These are phyloP conservation scores for Cyclocybe cylindracea DNA, from an alignment of 768 basidiomycete species.

Conservation along the genomic window DNA sequence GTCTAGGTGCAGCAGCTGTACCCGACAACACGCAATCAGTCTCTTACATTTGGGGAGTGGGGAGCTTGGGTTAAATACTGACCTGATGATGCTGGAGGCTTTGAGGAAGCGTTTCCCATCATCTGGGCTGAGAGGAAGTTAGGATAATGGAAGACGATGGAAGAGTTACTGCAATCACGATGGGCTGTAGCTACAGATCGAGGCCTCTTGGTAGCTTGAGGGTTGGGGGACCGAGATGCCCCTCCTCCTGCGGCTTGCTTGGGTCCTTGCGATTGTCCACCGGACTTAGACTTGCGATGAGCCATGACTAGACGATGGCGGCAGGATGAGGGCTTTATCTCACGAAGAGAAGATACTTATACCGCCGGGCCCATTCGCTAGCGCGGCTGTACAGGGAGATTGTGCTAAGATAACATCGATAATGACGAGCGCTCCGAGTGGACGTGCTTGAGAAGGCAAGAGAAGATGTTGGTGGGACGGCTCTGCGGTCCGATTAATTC, in stretches of 20 bases:
- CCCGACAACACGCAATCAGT: conserved; percentile 13
- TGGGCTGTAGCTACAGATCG: conserved; percentile 12
- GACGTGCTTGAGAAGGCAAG: too few relatives aligned
- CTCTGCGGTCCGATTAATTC: too few relatives aligned
- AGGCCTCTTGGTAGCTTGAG: conserved; percentile 16
- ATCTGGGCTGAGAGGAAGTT: conserved; percentile 12
- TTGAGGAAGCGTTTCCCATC: conserved; percentile 10
- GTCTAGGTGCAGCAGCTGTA: conserved; percentile 15
- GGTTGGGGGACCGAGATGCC: conserved; percentile 15
- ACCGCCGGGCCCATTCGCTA: background rate
- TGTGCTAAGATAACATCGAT: too few relatives aligned
- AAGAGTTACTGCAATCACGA: conserved; percentile 13
- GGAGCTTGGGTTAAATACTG: conserved; percentile 8
- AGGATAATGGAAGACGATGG: conserved; percentile 12
- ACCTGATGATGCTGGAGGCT: conserved; percentile 13
- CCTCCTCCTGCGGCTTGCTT: conserved; percentile 15
- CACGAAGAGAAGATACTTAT: conserved; percentile 9
- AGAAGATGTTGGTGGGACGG: too few relatives aligned
- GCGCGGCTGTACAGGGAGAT: too few relatives aligned
- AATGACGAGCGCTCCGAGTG: too few relatives aligned
- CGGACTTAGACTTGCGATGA: conserved; percentile 13
- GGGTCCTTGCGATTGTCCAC: conserved; percentile 15
- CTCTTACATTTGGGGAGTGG: conserved; percentile 5
- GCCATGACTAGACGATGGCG: conserved; percentile 10
- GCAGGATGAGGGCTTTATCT: conserved; percentile 10